Evolutionary conservation across 2,329 filamentous ascomycete genomes (phyloP).

Genomic region (Xylariaceae sp.): DNA sequence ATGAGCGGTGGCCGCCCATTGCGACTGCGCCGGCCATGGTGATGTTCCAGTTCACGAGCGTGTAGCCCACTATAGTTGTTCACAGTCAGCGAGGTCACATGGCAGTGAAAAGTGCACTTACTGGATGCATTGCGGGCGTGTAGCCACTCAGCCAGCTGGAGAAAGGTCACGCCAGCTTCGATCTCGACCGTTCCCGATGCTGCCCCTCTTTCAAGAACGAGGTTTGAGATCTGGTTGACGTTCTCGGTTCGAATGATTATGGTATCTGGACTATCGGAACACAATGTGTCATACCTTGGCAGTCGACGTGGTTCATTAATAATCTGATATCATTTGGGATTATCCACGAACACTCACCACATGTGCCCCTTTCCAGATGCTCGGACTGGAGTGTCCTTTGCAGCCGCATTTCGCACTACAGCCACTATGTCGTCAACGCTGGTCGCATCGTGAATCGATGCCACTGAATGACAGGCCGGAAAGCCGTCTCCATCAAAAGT

Average conservation of each 20-base stretch:
- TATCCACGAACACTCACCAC: constrained; percentile 21
- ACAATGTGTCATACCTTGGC: constrained; percentile 48
- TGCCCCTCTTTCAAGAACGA: constrained; percentile 34
- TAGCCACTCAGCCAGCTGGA: constrained; percentile 45
- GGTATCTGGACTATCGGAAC: constrained; percentile 41
- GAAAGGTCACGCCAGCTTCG: constrained; percentile 47
- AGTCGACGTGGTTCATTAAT: too few species aligned
- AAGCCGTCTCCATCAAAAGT: constrained; percentile 46
- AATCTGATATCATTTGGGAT: background rate
- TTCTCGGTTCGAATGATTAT: constrained; percentile 43
- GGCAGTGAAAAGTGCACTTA: background rate
- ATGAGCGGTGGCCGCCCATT: constrained; percentile 47
- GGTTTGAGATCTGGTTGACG: constrained; percentile 40
- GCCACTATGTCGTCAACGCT: constrained; percentile 39
- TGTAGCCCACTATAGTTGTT: constrained; percentile 35
- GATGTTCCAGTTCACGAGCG: constrained; percentile 50
- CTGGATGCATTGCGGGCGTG: constrained; percentile 39
- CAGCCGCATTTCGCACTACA: constrained; percentile 37
- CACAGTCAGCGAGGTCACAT: background rate
- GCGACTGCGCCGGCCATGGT: constrained; percentile 45
- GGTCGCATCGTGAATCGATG: constrained; percentile 39
- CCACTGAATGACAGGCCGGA: constrained; percentile 42
- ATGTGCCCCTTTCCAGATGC: constrained; percentile 47
- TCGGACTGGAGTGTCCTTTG: constrained; percentile 37
- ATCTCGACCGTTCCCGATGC: constrained; percentile 41